Evolutionary conservation across 2,329 filamentous ascomycete genomes (phyloP).

Genomic region (Penicillium sp.): DNA sequence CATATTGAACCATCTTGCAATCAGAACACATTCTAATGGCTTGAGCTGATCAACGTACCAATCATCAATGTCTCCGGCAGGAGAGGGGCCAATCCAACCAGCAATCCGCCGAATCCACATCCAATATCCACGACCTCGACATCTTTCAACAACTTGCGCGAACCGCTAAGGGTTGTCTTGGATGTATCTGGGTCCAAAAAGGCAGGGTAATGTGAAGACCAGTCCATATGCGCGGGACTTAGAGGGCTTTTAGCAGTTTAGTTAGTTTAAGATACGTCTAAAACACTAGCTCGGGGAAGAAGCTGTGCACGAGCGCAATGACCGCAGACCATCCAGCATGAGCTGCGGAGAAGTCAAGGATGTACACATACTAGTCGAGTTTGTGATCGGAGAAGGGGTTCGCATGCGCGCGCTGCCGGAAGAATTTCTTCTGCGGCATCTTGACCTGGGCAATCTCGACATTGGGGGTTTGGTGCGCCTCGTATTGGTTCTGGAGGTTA

Average conservation of each 20-base stretch:
- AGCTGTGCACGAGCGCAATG: neutral
- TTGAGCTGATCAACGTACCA: slow-evolving; percentile 57
- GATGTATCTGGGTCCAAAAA: slow-evolving; percentile 57
- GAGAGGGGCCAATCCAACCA: slow-evolving; percentile 80
- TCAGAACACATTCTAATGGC: neutral
- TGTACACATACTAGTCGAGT: slow-evolving; percentile 74
- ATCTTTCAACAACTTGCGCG: slow-evolving; percentile 61
- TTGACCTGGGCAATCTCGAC: slow-evolving; percentile 48
- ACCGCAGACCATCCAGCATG: neutral
- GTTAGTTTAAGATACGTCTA: slow-evolving; percentile 7
- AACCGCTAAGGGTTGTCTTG: slow-evolving; percentile 36
- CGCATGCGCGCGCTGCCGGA: slow-evolving; percentile 92
- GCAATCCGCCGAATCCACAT: slow-evolving; percentile 90
- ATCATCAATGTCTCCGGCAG: slow-evolving; percentile 83
- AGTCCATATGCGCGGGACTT: slow-evolving; percentile 85
- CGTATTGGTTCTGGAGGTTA: slow-evolving; percentile 22
- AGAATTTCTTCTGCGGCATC: slow-evolving; percentile 93
- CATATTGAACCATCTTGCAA: neutral
- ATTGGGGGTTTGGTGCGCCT: slow-evolving; percentile 23
- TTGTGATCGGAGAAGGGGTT: slow-evolving; percentile 97
- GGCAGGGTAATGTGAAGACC: slow-evolving; percentile 80
- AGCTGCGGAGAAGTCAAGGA: neutral
- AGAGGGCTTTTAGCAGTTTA: slow-evolving; percentile 64
- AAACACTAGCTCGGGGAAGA: neutral
- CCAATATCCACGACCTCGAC: slow-evolving; percentile 96